Percentiles rank a stretch among this genome's conserved stretches.
These are phyloP conservation scores for Ilyonectria sp. DNA, from an alignment of 2,329 filamentous ascomycete genomes.

Conservation along the genomic window DNA sequence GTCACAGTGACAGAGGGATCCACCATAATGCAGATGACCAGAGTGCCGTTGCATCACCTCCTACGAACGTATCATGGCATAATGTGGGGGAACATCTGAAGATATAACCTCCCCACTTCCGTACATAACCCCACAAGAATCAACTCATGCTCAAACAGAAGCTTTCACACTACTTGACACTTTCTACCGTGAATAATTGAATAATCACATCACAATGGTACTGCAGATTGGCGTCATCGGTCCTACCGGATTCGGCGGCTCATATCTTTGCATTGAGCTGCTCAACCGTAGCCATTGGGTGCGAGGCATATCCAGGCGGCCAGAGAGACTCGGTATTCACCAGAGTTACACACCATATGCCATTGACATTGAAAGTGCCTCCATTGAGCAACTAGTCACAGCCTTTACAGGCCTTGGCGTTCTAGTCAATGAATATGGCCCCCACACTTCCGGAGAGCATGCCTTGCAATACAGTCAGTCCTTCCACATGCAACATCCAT, in stretches of 20 bases:
- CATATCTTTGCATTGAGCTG: conserved; percentile 27
- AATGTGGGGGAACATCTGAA: no score
- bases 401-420: conserved; percentile 13
- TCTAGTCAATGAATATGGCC: conserved; percentile 22
- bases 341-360: neutral
- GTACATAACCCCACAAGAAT: no score
- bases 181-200: no score
- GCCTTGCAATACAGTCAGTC: conserved; percentile 25
- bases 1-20: no score
- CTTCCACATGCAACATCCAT: conserved; percentile 3
- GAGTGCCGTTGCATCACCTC: no score
- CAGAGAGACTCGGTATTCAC: neutral
- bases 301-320: conserved; percentile 17
- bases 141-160: neutral
- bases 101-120: no score
- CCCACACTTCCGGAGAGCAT: conserved; percentile 22
- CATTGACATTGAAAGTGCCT: neutral
- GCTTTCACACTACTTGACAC: no score
- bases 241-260: conserved; percentile 25
- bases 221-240: conserved; percentile 23
- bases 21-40: no score
- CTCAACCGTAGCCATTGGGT: conserved; percentile 22
- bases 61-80: no score
- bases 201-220: neutral
- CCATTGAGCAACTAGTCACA: neutral